Base-by-base conservation (phyloP, 2,329 filamentous ascomycete genomes). In the Ophiostoma novo-ulmi region DNA sequence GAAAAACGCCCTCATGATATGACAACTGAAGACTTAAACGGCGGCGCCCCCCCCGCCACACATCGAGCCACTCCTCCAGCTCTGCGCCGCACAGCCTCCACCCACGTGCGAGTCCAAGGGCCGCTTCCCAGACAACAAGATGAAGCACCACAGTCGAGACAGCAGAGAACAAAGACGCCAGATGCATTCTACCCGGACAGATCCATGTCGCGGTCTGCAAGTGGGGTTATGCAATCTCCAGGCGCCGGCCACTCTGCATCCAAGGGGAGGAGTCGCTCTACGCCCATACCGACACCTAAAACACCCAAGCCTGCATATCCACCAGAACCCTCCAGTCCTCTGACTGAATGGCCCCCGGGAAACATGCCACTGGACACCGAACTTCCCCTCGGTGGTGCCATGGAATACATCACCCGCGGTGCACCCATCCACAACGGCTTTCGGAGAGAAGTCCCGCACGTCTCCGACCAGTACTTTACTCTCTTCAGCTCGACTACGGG, bases 261-360 rank as follows among this genome's bases (percentile, higher is more conserved):
- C 7, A 58, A 48, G 22, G 69, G 26, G 5, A 39, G 65, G 26
- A 58, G 17, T 26, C 35, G n/a, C 5, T 26, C 69, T 6, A 44
- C 39, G 2, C 44, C 70, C 7, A 41, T 52, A 13, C 8, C 52
- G 74, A 72, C 77, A 72, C 70, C 75, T 71, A 82, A 82, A 73
- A 80, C 80, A 26, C 82, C 63, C 26, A 64, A 31, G 41, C 64
- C 5, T 41, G 38, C 52, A 75, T 78, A 64, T 67, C 75, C 22
- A 77, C 78, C 65, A 76, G 78, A 67, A 72, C 75, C 63, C 76
- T 78, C 55, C 10, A 75, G 78, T 8, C 81, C 82, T 5, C 77
- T 86, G 71, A 83, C 82, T 1, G 79, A 83, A 75, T 89, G 87
- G 87, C 87, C 87, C 22, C 87, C 87, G 0, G 78, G 80, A 13